Conservation (phyloP, 306 rosid species). For the Vigna nakashimae region DNA sequence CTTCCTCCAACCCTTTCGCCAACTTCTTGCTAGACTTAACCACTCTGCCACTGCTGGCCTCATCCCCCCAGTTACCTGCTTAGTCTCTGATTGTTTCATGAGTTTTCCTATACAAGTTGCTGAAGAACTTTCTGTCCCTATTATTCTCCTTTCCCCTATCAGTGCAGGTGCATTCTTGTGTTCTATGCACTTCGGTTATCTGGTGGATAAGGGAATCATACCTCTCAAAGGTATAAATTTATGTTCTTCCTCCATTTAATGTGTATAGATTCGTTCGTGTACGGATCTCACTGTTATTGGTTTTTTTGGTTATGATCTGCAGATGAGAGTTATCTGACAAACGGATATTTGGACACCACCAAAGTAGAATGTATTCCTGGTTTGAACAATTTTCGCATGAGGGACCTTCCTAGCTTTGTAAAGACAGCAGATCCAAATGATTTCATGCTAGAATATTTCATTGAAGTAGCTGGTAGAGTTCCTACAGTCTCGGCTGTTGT, state of each 20-base stretch:
- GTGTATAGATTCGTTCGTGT: background rate
- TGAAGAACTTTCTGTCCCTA: constrained; percentile 28
- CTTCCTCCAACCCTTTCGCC: constrained; percentile 30
- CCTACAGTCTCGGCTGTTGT: background rate
- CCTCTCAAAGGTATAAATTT: constrained; percentile 43
- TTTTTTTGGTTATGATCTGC: constrained; percentile 6
- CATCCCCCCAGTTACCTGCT: constrained; percentile 33
- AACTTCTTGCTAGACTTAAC: constrained; percentile 34
- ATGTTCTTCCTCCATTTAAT: background rate
- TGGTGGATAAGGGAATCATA: constrained; percentile 13
- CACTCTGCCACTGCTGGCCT: background rate
- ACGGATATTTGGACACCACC: constrained; percentile 36
- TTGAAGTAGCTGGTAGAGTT: background rate
- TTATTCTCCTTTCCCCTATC: constrained; percentile 1
- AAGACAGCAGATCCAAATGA: constrained; percentile 39
- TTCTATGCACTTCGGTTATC: background rate
- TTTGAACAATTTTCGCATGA: constrained; percentile 17
- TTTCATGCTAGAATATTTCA: background rate
- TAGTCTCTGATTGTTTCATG: constrained; percentile 37
- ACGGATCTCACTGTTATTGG: background rate
- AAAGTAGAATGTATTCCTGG: constrained; percentile 34
- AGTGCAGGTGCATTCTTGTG: constrained; percentile 20
- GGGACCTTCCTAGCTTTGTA: constrained; percentile 24
- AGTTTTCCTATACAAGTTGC: constrained; percentile 42
- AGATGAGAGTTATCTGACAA: constrained; percentile 38